A percentile compares a stretch with the other conserved stretches of the same genome.
Conservation (phyloP, 352 stramenopile species). For the Pythium sukuiense region DNA sequence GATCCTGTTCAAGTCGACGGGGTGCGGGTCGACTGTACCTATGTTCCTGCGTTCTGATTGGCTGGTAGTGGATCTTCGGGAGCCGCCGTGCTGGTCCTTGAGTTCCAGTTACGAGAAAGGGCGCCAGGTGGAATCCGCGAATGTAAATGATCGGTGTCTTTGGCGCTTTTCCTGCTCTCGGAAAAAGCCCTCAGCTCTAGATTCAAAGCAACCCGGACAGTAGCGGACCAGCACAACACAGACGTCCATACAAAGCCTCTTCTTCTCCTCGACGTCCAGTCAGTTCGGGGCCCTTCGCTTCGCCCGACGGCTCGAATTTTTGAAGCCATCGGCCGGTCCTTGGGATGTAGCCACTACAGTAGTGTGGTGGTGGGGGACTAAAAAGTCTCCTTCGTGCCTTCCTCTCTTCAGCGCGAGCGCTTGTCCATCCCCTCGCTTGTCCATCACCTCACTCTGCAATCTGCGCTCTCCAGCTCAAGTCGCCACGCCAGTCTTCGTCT, state of each 20-base stretch:
- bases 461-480: conserved; percentile 4
- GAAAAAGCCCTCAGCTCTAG: too few relatives aligned
- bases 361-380: too few relatives aligned
- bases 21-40: not conserved
- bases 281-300: not conserved
- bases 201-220: not conserved
- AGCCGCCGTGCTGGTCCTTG: not conserved
- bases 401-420: too few relatives aligned
- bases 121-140: not conserved
- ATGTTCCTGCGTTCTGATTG: not conserved
- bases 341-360: not conserved
- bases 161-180: not conserved
- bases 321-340: not conserved
- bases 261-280: not conserved
- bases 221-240: not conserved
- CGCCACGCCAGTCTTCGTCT: not conserved
- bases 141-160: not conserved
- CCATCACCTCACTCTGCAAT: conserved; percentile 12
- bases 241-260: not conserved
- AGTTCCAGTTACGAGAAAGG: not conserved
- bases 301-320: not conserved
- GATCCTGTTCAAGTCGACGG: not conserved
- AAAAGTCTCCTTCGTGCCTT: too few relatives aligned
- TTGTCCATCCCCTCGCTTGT: not conserved
- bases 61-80: not conserved